Base-by-base conservation (phyloP, 768 basidiomycete genomes). In the Boletus speciosus region DNA sequence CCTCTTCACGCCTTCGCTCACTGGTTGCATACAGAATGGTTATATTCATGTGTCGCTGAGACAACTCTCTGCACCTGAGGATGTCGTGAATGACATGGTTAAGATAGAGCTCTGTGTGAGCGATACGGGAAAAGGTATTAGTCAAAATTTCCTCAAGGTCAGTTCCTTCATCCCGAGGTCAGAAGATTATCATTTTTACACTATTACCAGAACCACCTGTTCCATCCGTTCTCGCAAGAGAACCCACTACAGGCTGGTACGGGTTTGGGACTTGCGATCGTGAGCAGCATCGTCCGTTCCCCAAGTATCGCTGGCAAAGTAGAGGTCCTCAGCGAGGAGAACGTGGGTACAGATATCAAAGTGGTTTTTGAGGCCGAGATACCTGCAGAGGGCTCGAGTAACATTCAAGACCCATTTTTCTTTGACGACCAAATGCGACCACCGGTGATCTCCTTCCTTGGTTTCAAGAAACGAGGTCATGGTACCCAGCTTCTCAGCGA, bases 191-290 rank as follows among this genome's bases (percentile, higher is more conserved):
- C 29, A 48, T 47, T 52, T 39, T 54, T 46, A 29, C 7, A 23
- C 43, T 16, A 35, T 42, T 11, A 35, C 10, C 59, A 90, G 88
- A 93, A 97, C 62, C 91, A 95, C 73, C 77, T 98, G 6, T 98
- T 97, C 75, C 95, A 96, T 61, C 95, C 95, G 0, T 98, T 98
- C 73, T 93, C 93, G 1, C 95, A 98, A 74, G 95, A 97, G 71
- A 95, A 96, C 61, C 93, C 94, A 1, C 69, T 96, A 6, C 93
- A 95, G 64, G 85, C 92, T 1, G 94, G 94, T 2, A 97, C 94
- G 2, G 95, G 94, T 6, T 81, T 98, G 8, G 95, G 95, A 10
- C 83, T 97, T 23, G 94, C 95, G 32, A 97, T 98, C 59, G 95
- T 97, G 66, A 93, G 89, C 74, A 92, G 88, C 61, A 97, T 97